Percentiles rank a stretch among this genome's conserved stretches.
phyloP scores from a whole-genome alignment of 495 filamentous ascomycete species.

The Penicillium turbatum region DNA sequence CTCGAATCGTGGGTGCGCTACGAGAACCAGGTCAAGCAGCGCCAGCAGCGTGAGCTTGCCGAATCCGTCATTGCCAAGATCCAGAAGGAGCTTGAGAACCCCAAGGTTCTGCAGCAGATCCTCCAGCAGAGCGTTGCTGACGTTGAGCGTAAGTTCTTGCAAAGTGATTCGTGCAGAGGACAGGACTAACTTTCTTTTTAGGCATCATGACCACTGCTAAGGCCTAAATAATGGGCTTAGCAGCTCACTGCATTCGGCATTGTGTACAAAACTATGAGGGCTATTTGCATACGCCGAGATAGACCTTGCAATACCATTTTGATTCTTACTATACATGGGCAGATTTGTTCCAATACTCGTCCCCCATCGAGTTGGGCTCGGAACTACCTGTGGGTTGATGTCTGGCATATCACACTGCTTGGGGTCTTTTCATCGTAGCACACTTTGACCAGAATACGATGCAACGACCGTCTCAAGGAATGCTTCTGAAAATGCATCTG shows the following conservation, averaged over 20 bases:
- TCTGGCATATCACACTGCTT: background rate
- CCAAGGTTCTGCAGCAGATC: conserved; percentile 90
- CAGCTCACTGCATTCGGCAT: conserved; percentile 37
- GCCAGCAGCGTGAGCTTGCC: conserved; percentile 94
- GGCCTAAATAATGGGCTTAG: conserved; percentile 44
- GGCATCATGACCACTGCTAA: conserved; percentile 54
- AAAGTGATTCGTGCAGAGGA: background rate
- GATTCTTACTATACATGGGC: conserved; percentile 5
- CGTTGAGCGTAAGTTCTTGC: conserved; percentile 79
- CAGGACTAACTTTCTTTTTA: conserved; percentile 32
- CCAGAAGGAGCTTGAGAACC: conserved; percentile 96
- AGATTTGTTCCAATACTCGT: background rate
- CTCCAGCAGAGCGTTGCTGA: conserved; percentile 91
- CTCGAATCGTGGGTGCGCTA: conserved; percentile 99
- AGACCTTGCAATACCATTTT: conserved; percentile 44
- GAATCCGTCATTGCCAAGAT: conserved; percentile 92
- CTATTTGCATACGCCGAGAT: conserved; percentile 41
- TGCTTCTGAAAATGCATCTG: background rate
- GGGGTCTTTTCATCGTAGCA: background rate
- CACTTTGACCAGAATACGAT: background rate
- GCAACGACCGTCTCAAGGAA: background rate
- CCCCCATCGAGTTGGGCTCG: background rate
- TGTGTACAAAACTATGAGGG: conserved; percentile 48
- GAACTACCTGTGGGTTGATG: background rate
- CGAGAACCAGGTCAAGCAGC: conserved; percentile 95